A percentile compares a stretch with the other conserved stretches of the same genome.
These are phyloP conservation scores for Micractinium conductrix DNA, from an alignment of 139 green algal species.

Conservation along the genomic window DNA sequence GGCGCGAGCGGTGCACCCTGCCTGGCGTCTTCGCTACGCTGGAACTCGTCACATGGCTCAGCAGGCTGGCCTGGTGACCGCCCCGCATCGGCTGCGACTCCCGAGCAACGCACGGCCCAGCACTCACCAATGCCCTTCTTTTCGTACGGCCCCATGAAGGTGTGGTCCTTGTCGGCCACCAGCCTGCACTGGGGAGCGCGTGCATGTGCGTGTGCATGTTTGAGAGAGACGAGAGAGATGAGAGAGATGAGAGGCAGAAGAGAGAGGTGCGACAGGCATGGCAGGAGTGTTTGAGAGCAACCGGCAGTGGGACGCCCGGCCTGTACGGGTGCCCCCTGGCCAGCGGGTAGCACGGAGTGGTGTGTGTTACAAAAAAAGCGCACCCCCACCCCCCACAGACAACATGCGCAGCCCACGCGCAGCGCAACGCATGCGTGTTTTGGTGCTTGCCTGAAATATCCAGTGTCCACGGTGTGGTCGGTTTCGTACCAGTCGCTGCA, in stretches of 20 bases:
- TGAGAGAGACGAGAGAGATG: no score
- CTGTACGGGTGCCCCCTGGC: not conserved
- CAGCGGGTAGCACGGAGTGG: no score
- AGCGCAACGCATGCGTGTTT: not conserved
- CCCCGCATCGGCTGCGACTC: no score
- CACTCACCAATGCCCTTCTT: not conserved
- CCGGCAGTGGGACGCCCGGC: not conserved
- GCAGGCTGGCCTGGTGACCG: no score
- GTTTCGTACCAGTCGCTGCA: conserved; percentile 11
- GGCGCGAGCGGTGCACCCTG: no score
- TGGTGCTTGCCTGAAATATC: not conserved
- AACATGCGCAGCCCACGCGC: no score
- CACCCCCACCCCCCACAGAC: no score
- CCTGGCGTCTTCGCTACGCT: no score
- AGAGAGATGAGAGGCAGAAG: not conserved
- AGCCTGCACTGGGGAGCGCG: not conserved
- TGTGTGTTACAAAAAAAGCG: no score
- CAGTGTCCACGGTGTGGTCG: not conserved
- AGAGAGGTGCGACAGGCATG: no score
- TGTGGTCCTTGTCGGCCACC: conserved; percentile 10
- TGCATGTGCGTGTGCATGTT: no score
- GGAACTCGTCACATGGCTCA: no score
- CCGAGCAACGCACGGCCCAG: not conserved
- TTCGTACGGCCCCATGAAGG: not conserved
- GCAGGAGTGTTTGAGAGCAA: not conserved